Base-by-base conservation (phyloP, 257 asterid genomes). In the Nemophila menziesii region DNA sequence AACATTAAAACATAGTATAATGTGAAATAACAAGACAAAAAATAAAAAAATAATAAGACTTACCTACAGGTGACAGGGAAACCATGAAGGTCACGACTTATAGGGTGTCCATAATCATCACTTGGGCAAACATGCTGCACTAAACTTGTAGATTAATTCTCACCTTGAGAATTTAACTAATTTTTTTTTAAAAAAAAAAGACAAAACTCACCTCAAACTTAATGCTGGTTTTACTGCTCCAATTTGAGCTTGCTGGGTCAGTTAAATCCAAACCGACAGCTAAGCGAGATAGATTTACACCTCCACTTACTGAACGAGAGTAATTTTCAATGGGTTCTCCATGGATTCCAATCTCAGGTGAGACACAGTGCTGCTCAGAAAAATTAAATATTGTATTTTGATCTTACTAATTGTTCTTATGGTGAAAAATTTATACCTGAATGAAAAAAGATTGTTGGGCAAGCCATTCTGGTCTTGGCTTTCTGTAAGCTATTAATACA, bases 41-140 rank as follows among this genome's bases (percentile, higher is more conserved):
- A 26, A 45, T 47, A 27, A 54, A 20, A 24, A 34, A 19, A 62
- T 52, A 54, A 61, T 51, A 44, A 26, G 40, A 48, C 39, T 24
- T 68, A 84, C 98, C 98, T 89, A 92, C 85, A 75, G 50, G 98
- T 90, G 58, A 90, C 92, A 0, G 96, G 93, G 56, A 84, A 84
- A 38, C 98, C 98, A 21, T 89, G 81, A 64, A 63, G 65, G 69
- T 89, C 98, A 72, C 92, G 65, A 65, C 69, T 76, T 48, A 89
- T 84, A 15, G 82, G 46, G 44, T 71, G 82, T 5, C 98, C 96
- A 52, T 81, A 81, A 64, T 89, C 98, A 46, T 71, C 73, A 51
- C 81, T 64, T 8, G 98, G 92, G 37, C 78, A 73, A 50, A 84
- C 72, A 55, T 84, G 79, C 98, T 90, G 86, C 67, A 60, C 55